Evolutionary conservation across 108 stramenopile genomes (phyloP), one percentile per base, ranked within the genome.

Genomic region (Asterionellopsis glacialis): DNA sequence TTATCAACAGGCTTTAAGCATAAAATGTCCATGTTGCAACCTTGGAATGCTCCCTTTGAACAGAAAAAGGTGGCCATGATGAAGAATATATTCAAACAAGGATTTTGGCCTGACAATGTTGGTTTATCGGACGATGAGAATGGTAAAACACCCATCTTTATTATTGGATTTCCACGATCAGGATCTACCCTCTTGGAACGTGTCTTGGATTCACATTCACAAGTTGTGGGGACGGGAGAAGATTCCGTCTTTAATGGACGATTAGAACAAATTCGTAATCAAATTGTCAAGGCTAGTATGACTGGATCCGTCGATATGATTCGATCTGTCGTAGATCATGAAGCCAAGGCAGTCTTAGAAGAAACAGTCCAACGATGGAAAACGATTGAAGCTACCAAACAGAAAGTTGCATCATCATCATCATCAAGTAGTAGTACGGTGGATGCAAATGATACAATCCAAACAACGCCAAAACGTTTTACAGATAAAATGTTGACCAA

Each of bases 401-500:
- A 33, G 33, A 33, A 33, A 33, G 7, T 7, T 2, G 2, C 33
- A 5, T 5, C 33, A 5, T 5, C 33, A 7, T 33, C 33, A 5
- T 5, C 33, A 5, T 5, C 33, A 5, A 76, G 69, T 51, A 61
- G 63, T 22, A 26, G 57, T 9, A 64, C 71, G 7, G 59, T 70
- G 5, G 76, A 62, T 14, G 65, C 45, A 26, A 57, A 72, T 1
- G 59, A 52, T 10, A 53, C 49, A 33, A 41, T 15, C 51, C 47
- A 38, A 19, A 60, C n/a, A 39, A 51, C 47, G 57, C 91, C 59
- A 19, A 54, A 25, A 3, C 82, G 86, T 39, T 85, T 90, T 55
- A 82, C 82, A 43, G 93, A 95, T 51, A 95, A 95, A 50, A 95
- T 95, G 93, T 70, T 95, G 27, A 90, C 83, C 45, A 95, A 95